A percentile compares a stretch with the other conserved stretches of the same genome.
Conservation (phyloP, 2,329 filamentous ascomycete genomes). For the Diaporthe vexans region DNA sequence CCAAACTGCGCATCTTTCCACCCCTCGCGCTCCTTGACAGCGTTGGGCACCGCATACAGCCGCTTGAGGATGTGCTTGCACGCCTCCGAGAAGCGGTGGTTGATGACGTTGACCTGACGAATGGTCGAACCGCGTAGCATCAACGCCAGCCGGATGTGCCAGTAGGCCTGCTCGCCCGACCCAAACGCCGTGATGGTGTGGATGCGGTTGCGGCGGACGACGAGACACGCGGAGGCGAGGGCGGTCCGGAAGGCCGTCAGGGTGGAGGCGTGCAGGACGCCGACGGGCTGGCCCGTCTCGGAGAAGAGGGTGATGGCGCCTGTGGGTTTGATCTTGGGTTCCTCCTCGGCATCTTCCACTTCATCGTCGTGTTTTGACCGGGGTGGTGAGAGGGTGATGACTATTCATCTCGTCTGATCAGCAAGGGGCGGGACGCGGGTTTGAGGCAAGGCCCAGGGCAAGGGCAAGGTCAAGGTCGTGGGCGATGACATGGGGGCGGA, state of each 20-base stretch:
- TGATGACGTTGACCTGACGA: constrained; percentile 86
- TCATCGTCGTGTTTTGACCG: constrained; percentile 33
- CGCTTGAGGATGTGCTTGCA: constrained; percentile 65
- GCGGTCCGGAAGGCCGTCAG: constrained; percentile 87
- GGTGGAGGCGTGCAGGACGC: constrained; percentile 79
- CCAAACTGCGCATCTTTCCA: constrained; percentile 78
- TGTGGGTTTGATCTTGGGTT: constrained; percentile 63
- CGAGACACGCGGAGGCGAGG: constrained; percentile 76
- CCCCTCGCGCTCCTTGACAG: constrained; percentile 69
- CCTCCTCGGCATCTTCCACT: constrained; percentile 47
- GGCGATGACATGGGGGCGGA: constrained; percentile 18
- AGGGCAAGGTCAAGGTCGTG: constrained; percentile 16
- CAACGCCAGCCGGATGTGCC: constrained; percentile 90
- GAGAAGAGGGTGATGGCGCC: constrained; percentile 80
- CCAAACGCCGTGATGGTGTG: constrained; percentile 88
- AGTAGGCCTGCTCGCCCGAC: constrained; percentile 91
- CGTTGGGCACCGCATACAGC: constrained; percentile 59
- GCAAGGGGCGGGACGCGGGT: neutral
- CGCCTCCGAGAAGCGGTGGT: constrained; percentile 75
- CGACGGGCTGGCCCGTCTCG: constrained; percentile 72
- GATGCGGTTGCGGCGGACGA: constrained; percentile 76
- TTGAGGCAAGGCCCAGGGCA: constrained; percentile 20
- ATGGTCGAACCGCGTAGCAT: constrained; percentile 79
- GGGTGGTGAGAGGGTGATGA: constrained; percentile 72
- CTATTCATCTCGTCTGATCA: constrained; percentile 47